Evolutionary conservation across 345 rosid species (phyloP).

Genomic region (Sonneratia caseolaris): DNA sequence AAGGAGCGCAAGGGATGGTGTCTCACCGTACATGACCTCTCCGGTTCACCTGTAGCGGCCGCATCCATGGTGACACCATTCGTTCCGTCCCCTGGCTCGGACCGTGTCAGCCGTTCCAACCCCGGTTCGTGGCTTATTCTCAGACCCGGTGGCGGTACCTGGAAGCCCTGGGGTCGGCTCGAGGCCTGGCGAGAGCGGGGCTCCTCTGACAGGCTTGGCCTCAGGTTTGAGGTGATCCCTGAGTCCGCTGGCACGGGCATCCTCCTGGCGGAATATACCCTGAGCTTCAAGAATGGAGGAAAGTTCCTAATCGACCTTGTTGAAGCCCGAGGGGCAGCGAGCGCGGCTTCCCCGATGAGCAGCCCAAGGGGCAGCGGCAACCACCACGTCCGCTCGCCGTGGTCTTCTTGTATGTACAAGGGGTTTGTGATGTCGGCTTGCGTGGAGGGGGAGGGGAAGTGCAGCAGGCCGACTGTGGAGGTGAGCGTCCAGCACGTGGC

Average conservation of each 20-base stretch:
- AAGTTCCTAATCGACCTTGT: slow-evolving; percentile 62
- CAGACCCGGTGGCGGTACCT: slow-evolving; percentile 66
- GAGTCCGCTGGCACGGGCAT: slow-evolving; percentile 59
- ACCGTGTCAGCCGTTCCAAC: slow-evolving; percentile 82
- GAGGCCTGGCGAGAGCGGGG: slow-evolving; percentile 97
- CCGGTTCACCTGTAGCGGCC: slow-evolving; percentile 82
- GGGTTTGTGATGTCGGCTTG: slow-evolving; percentile 86
- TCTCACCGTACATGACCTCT: slow-evolving; percentile 74
- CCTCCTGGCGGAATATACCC: slow-evolving; percentile 58
- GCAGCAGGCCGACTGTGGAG: slow-evolving; percentile 79
- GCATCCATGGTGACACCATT: slow-evolving; percentile 83
- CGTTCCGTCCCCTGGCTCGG: slow-evolving; percentile 78
- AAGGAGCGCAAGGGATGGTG: slow-evolving; percentile 94
- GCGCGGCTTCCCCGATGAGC: slow-evolving; percentile 45
- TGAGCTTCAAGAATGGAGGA: slow-evolving; percentile 62
- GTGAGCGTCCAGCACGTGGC: slow-evolving; percentile 86
- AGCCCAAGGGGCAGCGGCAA: slow-evolving; percentile 81
- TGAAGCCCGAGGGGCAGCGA: slow-evolving; percentile 9
- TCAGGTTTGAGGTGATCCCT: slow-evolving; percentile 63
- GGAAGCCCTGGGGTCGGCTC: slow-evolving; percentile 92
- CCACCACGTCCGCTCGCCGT: slow-evolving; percentile 41
- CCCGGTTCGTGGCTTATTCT: slow-evolving; percentile 87
- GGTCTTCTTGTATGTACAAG: slow-evolving; percentile 51
- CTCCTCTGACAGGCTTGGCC: slow-evolving; percentile 55
- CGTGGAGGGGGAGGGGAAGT: slow-evolving; percentile 78